Evolutionary conservation across 768 basidiomycete genomes (phyloP).

Genomic region (Austroboletus festivus): DNA sequence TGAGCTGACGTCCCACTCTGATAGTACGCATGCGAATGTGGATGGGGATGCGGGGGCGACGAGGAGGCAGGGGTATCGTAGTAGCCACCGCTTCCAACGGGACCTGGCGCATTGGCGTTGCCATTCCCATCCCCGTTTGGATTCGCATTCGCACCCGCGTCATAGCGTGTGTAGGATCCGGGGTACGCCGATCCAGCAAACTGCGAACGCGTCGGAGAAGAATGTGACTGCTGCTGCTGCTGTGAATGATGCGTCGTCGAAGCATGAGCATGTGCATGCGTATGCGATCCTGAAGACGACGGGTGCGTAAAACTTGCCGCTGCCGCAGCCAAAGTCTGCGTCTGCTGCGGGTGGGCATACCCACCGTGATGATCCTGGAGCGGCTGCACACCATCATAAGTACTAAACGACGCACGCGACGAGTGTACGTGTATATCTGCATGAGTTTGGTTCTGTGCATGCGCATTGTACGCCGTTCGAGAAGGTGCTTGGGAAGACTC

Average conservation of each 20-base stretch:
- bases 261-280: constrained; percentile 8
- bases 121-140: constrained; percentile 11
- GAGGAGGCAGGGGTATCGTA: constrained; percentile 25
- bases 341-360: constrained; percentile 21
- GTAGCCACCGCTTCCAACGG: constrained; percentile 17
- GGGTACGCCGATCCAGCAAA: constrained; percentile 25
- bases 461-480: constrained; percentile 19
- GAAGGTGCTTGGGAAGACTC: constrained; percentile 22
- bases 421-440: constrained; percentile 19
- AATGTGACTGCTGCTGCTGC: constrained; percentile 25
- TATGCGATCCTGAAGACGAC: constrained; percentile 20
- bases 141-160: constrained; percentile 26
- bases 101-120: constrained; percentile 7
- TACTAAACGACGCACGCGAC: constrained; percentile 18
- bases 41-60: constrained; percentile 19
- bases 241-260: constrained; percentile 20
- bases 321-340: too few species aligned
- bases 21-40: constrained; percentile 23
- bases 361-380: constrained; percentile 27
- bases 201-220: constrained; percentile 26
- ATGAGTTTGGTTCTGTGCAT: constrained; percentile 17
- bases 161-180: constrained; percentile 27
- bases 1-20: constrained; percentile 17
- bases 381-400: constrained; percentile 27
- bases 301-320: constrained; percentile 16